A percentile compares a stretch with the other conserved stretches of the same genome.
These are phyloP conservation scores for Porphyrellus cyaneotinctus DNA, from an alignment of 768 basidiomycete species.

Conservation along the genomic window DNA sequence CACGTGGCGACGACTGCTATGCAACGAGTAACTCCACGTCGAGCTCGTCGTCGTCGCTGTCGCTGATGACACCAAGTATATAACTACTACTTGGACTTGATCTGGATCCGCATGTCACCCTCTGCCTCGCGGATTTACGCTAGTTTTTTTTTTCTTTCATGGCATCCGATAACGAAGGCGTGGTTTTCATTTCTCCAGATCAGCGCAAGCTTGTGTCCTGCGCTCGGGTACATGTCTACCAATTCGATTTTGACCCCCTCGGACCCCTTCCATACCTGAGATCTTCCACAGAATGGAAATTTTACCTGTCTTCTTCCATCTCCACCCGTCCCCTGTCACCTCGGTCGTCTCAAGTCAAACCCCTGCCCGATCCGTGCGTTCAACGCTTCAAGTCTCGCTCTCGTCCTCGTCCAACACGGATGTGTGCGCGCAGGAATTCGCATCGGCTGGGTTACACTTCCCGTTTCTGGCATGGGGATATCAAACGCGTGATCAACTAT, in stretches of 20 bases:
- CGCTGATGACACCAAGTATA: constrained; percentile 5
- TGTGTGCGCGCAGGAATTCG: constrained; percentile 46
- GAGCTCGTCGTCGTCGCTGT: constrained; percentile 1
- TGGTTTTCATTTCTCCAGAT: constrained; percentile 32
- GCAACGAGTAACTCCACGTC: background rate
- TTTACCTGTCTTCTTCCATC: background rate
- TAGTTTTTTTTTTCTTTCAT: constrained; percentile 10
- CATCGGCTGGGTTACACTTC: constrained; percentile 40
- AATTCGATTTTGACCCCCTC: constrained; percentile 13
- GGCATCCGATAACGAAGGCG: constrained; percentile 25
- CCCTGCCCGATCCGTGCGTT: constrained; percentile 43
- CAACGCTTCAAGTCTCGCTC: constrained; percentile 41
- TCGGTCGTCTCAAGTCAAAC: constrained; percentile 42
- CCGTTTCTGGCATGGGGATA: constrained; percentile 37
- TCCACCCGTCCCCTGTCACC: constrained; percentile 7
- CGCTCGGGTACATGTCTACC: constrained; percentile 18
- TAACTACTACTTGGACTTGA: constrained; percentile 9
- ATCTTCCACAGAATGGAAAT: constrained; percentile 24
- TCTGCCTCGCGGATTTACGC: constrained; percentile 26
- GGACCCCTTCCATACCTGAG: constrained; percentile 12
- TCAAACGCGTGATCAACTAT: constrained; percentile 50
- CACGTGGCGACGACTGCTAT: constrained; percentile 14
- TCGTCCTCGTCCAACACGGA: constrained; percentile 43
- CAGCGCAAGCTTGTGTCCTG: constrained; percentile 19
- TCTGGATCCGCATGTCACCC: constrained; percentile 25